Evolutionary conservation across 441 rosid species (phyloP).

Genomic region (Metrosideros polymorpha): DNA sequence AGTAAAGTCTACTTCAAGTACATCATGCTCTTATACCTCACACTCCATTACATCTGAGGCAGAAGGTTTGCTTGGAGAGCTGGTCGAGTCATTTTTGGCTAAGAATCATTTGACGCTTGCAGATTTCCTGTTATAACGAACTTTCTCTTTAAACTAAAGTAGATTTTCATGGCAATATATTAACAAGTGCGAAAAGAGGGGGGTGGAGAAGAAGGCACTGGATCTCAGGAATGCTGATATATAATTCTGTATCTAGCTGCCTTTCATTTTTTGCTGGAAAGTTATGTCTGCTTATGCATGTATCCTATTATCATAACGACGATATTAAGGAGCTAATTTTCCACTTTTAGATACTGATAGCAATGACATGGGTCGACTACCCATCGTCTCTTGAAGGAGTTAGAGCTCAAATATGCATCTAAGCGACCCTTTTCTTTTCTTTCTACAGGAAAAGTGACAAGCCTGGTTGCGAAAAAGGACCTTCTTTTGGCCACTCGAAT

Average conservation of each 20-base stretch:
- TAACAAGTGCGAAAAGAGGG: neutral
- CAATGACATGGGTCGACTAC: neutral
- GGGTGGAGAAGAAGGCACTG: neutral
- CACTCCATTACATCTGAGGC: neutral
- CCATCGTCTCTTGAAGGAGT: neutral
- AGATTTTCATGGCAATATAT: neutral
- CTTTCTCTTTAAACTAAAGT: neutral
- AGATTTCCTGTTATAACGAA: neutral
- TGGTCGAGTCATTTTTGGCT: neutral
- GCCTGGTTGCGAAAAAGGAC: conserved; percentile 68
- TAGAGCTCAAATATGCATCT: neutral
- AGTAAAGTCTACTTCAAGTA: neutral
- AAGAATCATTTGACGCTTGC: neutral
- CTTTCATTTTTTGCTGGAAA: neutral
- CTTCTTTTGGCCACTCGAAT: conserved; percentile 49
- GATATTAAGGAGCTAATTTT: neutral
- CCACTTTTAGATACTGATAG: neutral
- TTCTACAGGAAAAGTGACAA: conserved; percentile 76
- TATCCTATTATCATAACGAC: neutral
- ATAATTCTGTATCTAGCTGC: neutral
- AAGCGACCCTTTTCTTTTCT: neutral
- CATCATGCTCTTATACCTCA: neutral
- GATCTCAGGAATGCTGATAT: neutral
- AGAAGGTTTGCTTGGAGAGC: neutral
- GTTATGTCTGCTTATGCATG: neutral